Evolutionary conservation across 2,329 filamentous ascomycete genomes (phyloP).

Genomic region (Stemphylium beticola): DNA sequence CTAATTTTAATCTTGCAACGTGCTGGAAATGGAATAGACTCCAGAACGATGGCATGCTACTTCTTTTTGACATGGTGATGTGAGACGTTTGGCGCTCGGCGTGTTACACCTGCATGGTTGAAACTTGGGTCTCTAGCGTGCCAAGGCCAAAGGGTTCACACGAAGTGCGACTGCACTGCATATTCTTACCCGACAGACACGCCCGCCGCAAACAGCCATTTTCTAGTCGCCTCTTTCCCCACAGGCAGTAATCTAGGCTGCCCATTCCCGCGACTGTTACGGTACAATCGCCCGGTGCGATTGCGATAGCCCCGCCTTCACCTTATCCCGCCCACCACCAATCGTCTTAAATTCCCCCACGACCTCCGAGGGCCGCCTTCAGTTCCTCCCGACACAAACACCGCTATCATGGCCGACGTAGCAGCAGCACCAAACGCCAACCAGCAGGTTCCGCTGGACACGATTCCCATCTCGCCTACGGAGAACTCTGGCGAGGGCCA

Average conservation of each 20-base stretch:
- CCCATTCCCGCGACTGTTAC: constrained; percentile 29
- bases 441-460: constrained; percentile 61
- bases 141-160: constrained; percentile 20
- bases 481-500: constrained; percentile 51
- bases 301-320: constrained; percentile 30
- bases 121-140: constrained; percentile 24
- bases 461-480: constrained; percentile 62
- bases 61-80: constrained; percentile 12
- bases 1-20: constrained; percentile 30
- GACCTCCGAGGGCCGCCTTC: constrained; percentile 12
- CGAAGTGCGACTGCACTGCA: constrained; percentile 30
- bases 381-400: constrained; percentile 10
- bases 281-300: constrained; percentile 45
- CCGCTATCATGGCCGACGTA: constrained; percentile 45
- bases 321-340: constrained; percentile 22
- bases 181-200: constrained; percentile 33
- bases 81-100: constrained; percentile 15
- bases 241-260: constrained; percentile 17
- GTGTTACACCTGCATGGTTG: constrained; percentile 13
- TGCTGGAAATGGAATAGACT: background rate
- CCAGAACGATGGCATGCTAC: background rate
- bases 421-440: constrained; percentile 48
- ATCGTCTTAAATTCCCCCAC: constrained; percentile 22
- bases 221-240: constrained; percentile 19
- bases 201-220: constrained; percentile 23